These are phyloP conservation scores for Lachnellula willkommii DNA, from an alignment of 2,329 filamentous ascomycete genomes.

Conservation along the genomic window DNA sequence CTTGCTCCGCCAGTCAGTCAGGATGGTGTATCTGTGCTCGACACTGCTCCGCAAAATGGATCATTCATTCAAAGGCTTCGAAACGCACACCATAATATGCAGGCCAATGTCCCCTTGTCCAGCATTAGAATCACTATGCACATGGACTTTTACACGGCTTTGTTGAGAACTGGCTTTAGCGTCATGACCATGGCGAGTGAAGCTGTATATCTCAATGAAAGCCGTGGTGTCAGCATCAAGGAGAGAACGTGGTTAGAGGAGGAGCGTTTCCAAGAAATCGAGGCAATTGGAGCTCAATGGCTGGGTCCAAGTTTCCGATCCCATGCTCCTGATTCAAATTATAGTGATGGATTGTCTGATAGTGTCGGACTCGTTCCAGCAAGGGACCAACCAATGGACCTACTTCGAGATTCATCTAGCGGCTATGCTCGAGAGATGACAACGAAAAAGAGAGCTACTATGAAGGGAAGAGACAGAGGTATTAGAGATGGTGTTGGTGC, in stretches of 20 bases:
- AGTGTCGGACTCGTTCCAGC: slow-evolving; percentile 28
- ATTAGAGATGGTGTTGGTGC: slow-evolving; percentile 67
- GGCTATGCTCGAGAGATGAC: slow-evolving; percentile 68
- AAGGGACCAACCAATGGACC: slow-evolving; percentile 28
- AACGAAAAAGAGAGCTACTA: slow-evolving; percentile 48
- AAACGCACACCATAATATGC: slow-evolving; percentile 80
- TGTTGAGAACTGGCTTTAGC: slow-evolving; percentile 80
- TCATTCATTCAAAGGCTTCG: slow-evolving; percentile 56
- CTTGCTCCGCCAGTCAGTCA: slow-evolving; percentile 41
- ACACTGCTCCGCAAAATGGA: slow-evolving; percentile 34
- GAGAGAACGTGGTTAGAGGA: slow-evolving; percentile 88
- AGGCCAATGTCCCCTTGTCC: slow-evolving; percentile 81
- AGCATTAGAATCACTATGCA: slow-evolving; percentile 75
- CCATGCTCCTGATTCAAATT: slow-evolving; percentile 20
- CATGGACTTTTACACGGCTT: slow-evolving; percentile 92
- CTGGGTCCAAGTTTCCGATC: slow-evolving; percentile 29
- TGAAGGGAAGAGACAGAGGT: slow-evolving; percentile 39
- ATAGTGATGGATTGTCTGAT: slow-evolving; percentile 23
- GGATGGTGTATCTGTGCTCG: slow-evolving; percentile 18
- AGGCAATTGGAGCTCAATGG: slow-evolving; percentile 40
- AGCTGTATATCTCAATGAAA: slow-evolving; percentile 92
- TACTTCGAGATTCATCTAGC: slow-evolving; percentile 41
- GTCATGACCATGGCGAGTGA: slow-evolving; percentile 91
- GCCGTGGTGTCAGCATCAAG: slow-evolving; percentile 66
- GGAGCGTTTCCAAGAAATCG: slow-evolving; percentile 72